Conservation (phyloP, 352 stramenopile genomes). For the Phytophthora vignae region DNA sequence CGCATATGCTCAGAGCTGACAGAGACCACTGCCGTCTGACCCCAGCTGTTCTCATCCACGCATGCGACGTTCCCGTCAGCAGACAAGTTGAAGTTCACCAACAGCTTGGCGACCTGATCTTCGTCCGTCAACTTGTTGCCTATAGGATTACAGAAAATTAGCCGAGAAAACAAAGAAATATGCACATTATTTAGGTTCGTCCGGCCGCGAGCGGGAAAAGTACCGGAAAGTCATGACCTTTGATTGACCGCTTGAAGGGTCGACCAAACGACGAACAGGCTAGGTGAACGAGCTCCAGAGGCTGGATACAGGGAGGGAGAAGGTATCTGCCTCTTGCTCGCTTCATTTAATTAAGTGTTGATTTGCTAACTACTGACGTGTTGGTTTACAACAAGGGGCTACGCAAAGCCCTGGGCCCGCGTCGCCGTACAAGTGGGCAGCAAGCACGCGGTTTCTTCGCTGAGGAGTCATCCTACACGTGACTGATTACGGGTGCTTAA, state of each 20-base stretch:
- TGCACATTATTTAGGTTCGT: slow-evolving; percentile 16
- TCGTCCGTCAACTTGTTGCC: not conserved
- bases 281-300: slow-evolving; percentile 44
- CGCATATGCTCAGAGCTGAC: slow-evolving; percentile 12
- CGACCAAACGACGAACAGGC: slow-evolving; percentile 56
- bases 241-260: slow-evolving; percentile 70
- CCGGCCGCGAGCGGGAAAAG: slow-evolving; percentile 66
- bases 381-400: no score
- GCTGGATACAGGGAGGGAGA: no score
- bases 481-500: no score
- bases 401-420: no score
- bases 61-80: not conserved
- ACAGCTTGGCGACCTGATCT: slow-evolving; percentile 13
- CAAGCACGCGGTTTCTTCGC: no score
- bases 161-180: not conserved
- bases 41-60: not conserved
- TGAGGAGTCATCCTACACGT: no score
- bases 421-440: no score
- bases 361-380: no score
- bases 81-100: slow-evolving; percentile 7
- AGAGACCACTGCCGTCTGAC: slow-evolving; percentile 2
- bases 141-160: not conserved
- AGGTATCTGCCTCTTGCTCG: no score
- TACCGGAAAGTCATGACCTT: slow-evolving; percentile 71
- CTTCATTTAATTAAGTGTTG: no score